A percentile compares a stretch with the other conserved stretches of the same genome.
Conservation (phyloP, 192 early-diverging fungal species). For the Dimargaris cristalligena region DNA sequence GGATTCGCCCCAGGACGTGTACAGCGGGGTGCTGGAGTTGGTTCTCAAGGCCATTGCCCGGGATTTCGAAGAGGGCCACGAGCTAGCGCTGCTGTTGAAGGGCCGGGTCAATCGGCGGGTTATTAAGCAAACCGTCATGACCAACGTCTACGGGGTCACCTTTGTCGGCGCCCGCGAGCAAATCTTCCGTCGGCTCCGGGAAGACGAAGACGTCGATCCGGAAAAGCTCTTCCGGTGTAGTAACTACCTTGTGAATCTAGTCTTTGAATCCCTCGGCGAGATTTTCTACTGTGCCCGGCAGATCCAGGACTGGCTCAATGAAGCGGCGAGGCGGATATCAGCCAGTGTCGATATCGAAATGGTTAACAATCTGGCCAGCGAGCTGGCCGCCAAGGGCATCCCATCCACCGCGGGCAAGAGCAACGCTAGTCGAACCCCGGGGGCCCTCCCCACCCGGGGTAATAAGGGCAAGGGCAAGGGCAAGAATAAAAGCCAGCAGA, state of each 20-base stretch:
- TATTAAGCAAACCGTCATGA: slow-evolving; percentile 99
- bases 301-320: slow-evolving; percentile 89
- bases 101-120: slow-evolving; percentile 75
- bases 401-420: neutral
- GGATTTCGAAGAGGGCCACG: slow-evolving; percentile 42
- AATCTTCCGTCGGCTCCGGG: slow-evolving; percentile 68
- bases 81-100: slow-evolving; percentile 41
- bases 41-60: slow-evolving; percentile 51
- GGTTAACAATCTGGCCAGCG: slow-evolving; percentile 24
- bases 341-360: slow-evolving; percentile 41
- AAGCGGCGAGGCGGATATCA: slow-evolving; percentile 65
- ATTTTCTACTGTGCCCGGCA: slow-evolving; percentile 78
- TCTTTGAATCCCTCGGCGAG: slow-evolving; percentile 74
- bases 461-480: too few species aligned
- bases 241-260: slow-evolving; percentile 58
- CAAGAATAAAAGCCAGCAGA: slow-evolving; percentile 11
- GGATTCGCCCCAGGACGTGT: slow-evolving; percentile 81
- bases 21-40: slow-evolving; percentile 68
- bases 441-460: too few species aligned
- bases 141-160: slow-evolving; percentile 96
- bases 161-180: slow-evolving; percentile 82
- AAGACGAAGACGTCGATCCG: slow-evolving; percentile 49
- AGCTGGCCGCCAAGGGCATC: slow-evolving; percentile 11
- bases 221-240: slow-evolving; percentile 33
- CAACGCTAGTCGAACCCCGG: neutral